phyloP scores from a whole-genome alignment of 2,329 filamentous ascomycete genomes.

The Stylonectria norvegica region DNA sequence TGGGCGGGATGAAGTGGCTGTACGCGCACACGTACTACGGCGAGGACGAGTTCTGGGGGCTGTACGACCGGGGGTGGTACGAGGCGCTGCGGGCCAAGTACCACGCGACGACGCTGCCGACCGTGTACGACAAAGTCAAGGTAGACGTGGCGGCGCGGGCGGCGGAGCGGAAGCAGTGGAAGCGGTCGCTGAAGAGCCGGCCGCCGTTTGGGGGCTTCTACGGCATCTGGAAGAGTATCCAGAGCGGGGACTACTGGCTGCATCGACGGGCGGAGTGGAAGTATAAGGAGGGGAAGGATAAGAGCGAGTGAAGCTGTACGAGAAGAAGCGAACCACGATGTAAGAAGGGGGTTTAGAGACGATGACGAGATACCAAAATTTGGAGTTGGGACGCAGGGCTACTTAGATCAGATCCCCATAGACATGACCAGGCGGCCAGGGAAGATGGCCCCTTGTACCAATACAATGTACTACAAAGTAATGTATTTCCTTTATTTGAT shows the following conservation, averaged over 20 bases:
- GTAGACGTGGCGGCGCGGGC: constrained; percentile 49
- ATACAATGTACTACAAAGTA: constrained; percentile 13
- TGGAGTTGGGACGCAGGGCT: too few species aligned
- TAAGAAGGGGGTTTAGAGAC: constrained; percentile 1
- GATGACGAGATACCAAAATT: neutral
- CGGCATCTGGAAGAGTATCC: constrained; percentile 57
- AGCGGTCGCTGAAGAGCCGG: constrained; percentile 43
- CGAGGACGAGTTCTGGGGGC: constrained; percentile 65
- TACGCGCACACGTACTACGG: constrained; percentile 84
- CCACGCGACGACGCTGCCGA: constrained; percentile 58
- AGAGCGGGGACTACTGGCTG: constrained; percentile 53
- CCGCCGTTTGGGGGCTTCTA: constrained; percentile 58
- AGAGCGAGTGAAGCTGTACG: too few species aligned
- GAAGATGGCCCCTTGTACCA: neutral
- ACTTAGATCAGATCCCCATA: constrained; percentile 1
- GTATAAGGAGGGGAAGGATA: constrained; percentile 44
- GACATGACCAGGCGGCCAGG: neutral
- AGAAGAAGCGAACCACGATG: constrained; percentile 14
- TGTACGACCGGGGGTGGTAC: constrained; percentile 60
- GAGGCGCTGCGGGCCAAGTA: constrained; percentile 61
- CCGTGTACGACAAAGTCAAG: constrained; percentile 68
- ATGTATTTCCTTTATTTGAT: constrained; percentile 21
- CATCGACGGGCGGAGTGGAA: constrained; percentile 54
- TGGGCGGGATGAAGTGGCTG: constrained; percentile 81
- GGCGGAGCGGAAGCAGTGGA: constrained; percentile 36